These are phyloP conservation scores for Pyricularia sp. DNA, from an alignment of 2,329 filamentous ascomycete genomes.

Conservation along the genomic window DNA sequence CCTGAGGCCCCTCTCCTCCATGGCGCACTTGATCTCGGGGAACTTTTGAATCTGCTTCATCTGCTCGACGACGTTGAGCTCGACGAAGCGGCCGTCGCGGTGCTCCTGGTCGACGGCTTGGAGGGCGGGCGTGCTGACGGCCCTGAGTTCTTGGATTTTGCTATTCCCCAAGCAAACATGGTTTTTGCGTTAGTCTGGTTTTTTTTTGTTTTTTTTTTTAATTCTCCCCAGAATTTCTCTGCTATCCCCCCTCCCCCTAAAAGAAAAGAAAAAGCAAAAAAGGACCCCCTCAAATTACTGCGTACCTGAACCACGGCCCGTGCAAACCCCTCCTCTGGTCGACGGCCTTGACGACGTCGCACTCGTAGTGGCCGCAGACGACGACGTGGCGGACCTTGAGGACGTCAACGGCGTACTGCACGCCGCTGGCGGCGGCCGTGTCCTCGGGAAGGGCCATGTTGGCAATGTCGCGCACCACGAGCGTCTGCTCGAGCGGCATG, in stretches of 20 bases:
- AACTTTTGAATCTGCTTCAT: conserved; percentile 5
- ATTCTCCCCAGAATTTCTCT: neutral
- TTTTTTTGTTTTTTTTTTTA: neutral
- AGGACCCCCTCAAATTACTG: no score
- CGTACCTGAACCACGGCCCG: conserved; percentile 9
- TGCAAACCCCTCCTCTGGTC: conserved; percentile 1
- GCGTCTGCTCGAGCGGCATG: conserved; percentile 8
- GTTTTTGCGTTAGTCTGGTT: no score
- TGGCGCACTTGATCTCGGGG: conserved; percentile 7
- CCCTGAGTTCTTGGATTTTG: conserved; percentile 7
- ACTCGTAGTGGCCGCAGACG: conserved; percentile 10
- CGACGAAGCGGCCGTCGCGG: conserved; percentile 7
- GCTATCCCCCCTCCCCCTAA: no score
- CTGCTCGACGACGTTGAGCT: conserved; percentile 10
- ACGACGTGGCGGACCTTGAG: conserved; percentile 9
- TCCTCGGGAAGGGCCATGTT: conserved; percentile 9
- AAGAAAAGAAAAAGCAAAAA: no score
- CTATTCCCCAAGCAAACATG: neutral
- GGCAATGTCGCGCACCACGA: conserved; percentile 9
- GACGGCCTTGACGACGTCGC: conserved; percentile 8
- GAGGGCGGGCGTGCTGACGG: conserved; percentile 1
- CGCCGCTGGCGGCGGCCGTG: conserved; percentile 5
- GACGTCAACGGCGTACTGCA: conserved; percentile 9
- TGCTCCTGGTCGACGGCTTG: conserved; percentile 6
- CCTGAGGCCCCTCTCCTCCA: conserved; percentile 6